A percentile compares a stretch with the other conserved stretches of the same genome.
These are phyloP conservation scores for Alternaria rosae DNA, from an alignment of 2,329 filamentous ascomycete genomes.

Conservation along the genomic window DNA sequence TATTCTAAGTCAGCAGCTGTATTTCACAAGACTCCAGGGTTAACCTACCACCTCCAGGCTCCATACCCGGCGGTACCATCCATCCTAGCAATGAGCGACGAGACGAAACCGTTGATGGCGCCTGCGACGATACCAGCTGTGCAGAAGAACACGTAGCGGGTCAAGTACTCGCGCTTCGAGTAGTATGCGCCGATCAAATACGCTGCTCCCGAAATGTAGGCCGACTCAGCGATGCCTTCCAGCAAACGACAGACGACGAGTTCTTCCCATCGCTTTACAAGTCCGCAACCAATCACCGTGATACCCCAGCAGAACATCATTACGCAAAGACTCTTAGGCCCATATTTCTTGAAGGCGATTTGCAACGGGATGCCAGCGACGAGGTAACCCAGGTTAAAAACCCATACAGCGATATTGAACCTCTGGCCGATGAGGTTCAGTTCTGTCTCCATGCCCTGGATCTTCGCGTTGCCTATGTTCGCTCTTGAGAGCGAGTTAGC, in stretches of 20 bases:
- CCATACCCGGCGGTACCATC: conserved; percentile 32
- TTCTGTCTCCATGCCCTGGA: conserved; percentile 46
- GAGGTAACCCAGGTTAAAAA: conserved; percentile 51
- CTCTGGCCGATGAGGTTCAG: conserved; percentile 45
- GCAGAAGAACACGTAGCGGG: conserved; percentile 61
- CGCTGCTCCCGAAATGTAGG: conserved; percentile 38
- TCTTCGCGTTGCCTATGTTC: conserved; percentile 47
- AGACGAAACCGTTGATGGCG: conserved; percentile 64
- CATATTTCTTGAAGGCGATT: conserved; percentile 45
- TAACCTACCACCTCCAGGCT: conserved; percentile 40
- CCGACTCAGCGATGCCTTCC: conserved; percentile 42
- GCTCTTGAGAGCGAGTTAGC: conserved; percentile 14
- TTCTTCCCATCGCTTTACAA: conserved; percentile 36
- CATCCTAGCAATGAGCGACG: conserved; percentile 50
- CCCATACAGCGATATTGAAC: conserved; percentile 49
- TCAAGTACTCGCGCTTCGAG: conserved; percentile 61
- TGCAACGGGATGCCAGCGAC: conserved; percentile 45
- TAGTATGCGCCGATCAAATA: conserved; percentile 53
- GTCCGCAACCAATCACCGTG: conserved; percentile 41
- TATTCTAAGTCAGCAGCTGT: not conserved
- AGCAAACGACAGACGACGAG: conserved; percentile 41
- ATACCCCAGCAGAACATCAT: conserved; percentile 49
- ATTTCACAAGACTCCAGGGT: not conserved
- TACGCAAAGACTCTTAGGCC: conserved; percentile 41
- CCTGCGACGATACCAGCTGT: conserved; percentile 62